Base-by-base conservation (phyloP, 2,329 filamentous ascomycete genomes). In the Fusarium buharicum region DNA sequence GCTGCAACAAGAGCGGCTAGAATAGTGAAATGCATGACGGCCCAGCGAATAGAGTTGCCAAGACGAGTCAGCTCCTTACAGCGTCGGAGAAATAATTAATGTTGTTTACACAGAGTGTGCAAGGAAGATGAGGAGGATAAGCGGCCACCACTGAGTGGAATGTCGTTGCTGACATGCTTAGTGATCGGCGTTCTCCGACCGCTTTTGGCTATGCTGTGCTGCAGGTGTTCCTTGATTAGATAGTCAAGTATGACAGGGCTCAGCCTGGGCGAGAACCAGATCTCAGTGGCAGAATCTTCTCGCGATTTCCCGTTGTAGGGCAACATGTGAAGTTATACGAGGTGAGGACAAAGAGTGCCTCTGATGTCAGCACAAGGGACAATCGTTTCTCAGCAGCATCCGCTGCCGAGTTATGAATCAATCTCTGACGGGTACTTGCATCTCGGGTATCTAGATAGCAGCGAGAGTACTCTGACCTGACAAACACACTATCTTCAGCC, bases 11-110 rank as follows among this genome's bases (percentile, higher is more conserved):
- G 16, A 12, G 59, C 46, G 9, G 46, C 34, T 1, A 62, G 11
- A 6, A 62, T 18, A 18, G 34, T 13, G n/a, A 64, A 28, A 40
- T 56, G 46, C 62, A 64, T 64, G 6, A 10, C 18, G n/a, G 34
- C 18, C 17, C 27, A 10, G 28, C 22, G 20, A 40, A 22, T 17
- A 13, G 16, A 36, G n/a, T n/a, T 36, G 30, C 38, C 39, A 41
- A 40, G 41, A 37, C 20, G 30, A 17, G 12, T 24, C 34, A 20
- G 28, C 11, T 31, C 24, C 22, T 28, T 27, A 28, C 18, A 30
- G 33, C 11, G 34, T 28, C 8, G 38, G 17, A 11, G 17, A 20
- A 16, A 33, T n/a, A n/a, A 16, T 40, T 18, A 20, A 17, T 27
- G 33, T 20, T 30, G 33, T 16, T 47, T 41, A 27, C 55, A n/a